These are phyloP conservation scores for Aspergillus olivimuriae DNA, from an alignment of 495 filamentous ascomycete species.

Conservation along the genomic window DNA sequence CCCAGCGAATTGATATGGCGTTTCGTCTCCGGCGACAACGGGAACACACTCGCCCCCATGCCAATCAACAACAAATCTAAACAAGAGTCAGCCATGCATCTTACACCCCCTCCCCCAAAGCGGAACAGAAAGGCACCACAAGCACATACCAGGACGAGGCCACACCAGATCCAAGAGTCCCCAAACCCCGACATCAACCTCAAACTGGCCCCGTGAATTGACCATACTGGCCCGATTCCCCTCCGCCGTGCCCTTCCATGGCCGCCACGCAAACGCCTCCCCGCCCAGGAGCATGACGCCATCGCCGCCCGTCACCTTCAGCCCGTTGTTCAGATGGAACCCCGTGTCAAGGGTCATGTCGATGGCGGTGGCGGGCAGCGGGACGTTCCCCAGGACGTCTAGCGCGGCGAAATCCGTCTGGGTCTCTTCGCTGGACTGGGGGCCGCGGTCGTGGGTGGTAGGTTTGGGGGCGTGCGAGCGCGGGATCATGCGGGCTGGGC, in stretches of 20 bases:
- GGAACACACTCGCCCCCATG: slow-evolving; percentile 65
- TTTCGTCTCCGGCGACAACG: slow-evolving; percentile 69
- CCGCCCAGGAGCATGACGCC: slow-evolving; percentile 73
- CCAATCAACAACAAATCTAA: slow-evolving; percentile 86
- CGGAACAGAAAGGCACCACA: slow-evolving; percentile 6
- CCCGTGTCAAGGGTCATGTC: slow-evolving; percentile 45
- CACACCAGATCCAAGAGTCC: slow-evolving; percentile 72
- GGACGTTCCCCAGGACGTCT: slow-evolving; percentile 71
- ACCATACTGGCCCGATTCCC: slow-evolving; percentile 44
- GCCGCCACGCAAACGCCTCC: slow-evolving; percentile 83
- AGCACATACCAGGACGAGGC: slow-evolving; percentile 78
- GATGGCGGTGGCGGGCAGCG: slow-evolving; percentile 72
- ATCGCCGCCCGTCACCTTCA: slow-evolving; percentile 55
- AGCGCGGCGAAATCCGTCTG: slow-evolving; percentile 70
- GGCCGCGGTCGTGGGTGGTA: slow-evolving; percentile 49
- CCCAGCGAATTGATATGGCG: slow-evolving; percentile 68
- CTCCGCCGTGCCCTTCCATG: slow-evolving; percentile 49
- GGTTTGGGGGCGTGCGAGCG: slow-evolving; percentile 36
- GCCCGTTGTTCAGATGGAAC: slow-evolving; percentile 49
- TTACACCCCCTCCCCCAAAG: too few species aligned
- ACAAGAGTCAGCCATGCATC: too few species aligned
- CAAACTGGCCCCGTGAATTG: slow-evolving; percentile 76
- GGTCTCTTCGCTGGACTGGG: slow-evolving; percentile 51
- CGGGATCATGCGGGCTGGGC: slow-evolving; percentile 32
- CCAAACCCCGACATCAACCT: slow-evolving; percentile 63